phyloP scores from a whole-genome alignment of 2,329 filamentous ascomycete genomes.

The Fusarium sp. region DNA sequence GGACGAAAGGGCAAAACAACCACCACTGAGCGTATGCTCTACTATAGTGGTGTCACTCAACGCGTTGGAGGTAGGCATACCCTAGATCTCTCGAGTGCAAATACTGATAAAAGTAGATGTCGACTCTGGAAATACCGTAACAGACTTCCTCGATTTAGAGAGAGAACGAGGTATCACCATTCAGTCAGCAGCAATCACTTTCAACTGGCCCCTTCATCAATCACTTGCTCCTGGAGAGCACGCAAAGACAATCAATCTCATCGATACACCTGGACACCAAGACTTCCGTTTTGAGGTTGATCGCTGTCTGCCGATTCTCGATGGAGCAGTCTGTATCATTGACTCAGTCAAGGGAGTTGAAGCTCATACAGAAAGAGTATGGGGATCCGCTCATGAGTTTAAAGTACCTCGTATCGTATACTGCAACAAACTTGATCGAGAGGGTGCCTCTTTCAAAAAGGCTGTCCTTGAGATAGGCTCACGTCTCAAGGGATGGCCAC shows the following conservation, averaged over 20 bases:
- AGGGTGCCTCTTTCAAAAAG: conserved; percentile 81
- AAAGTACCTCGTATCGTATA: conserved; percentile 83
- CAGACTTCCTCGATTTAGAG: conserved; percentile 95
- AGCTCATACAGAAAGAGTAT: conserved; percentile 96
- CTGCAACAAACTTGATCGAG: conserved; percentile 83
- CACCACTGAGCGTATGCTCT: conserved; percentile 98
- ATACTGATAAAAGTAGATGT: conserved; percentile 70
- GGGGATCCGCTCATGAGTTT: conserved; percentile 89
- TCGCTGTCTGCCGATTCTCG: conserved; percentile 86
- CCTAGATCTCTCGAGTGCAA: neutral
- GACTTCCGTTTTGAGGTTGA: conserved; percentile 98
- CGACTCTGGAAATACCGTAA: conserved; percentile 95
- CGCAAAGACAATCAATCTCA: conserved; percentile 84
- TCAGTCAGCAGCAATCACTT: conserved; percentile 95
- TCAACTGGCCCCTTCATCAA: conserved; percentile 82
- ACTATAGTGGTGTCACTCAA: conserved; percentile 90
- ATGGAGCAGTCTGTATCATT: conserved; percentile 92
- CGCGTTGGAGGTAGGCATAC: conserved; percentile 75
- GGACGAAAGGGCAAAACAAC: conserved; percentile 84
- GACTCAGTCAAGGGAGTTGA: conserved; percentile 95
- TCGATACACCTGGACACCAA: conserved; percentile 93
- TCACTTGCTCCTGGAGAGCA: conserved; percentile 55
- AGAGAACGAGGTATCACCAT: conserved; percentile 95
- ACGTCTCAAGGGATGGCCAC: conserved; percentile 84
- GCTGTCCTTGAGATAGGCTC: conserved; percentile 88